Evolutionary conservation across 345 rosid species (phyloP), one percentile per base, ranked within the genome.

Genomic region (Moringa oleifera): DNA sequence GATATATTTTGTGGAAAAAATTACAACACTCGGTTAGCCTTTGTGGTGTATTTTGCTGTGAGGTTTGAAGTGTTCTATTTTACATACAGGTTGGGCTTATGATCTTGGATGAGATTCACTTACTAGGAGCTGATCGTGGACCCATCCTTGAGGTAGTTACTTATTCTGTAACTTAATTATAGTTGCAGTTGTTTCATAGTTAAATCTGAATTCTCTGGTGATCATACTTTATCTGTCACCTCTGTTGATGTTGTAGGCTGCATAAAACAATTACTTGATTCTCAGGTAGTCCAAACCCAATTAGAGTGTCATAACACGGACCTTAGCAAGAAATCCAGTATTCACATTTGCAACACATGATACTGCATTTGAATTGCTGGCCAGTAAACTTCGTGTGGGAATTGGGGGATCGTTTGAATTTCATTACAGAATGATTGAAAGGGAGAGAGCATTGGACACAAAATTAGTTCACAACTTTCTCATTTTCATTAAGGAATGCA

Each of bases 71-170:
- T 68, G 5, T 57, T 56, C 56, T 55, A 53, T 64, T 68, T 73
- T 57, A 68, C 73, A 54, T 58, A 66, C 71, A 93, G 98, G 97
- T 93, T 59, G 98, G 98, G 53, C 94, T 93, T 61, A 77, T 90
- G 81, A 82, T 93, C 67, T 85, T 93, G 83, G 98, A 93, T 75
- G 98, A 93, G 94, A 88, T 93, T 80, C 98, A 93, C 84, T 81
- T 93, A 62, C 81, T 93, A 20, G 98, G 98, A 68, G 97, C 96
- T 61, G 98, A 93, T 72, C 88, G 98, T 72, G 98, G 98, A 59
- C 98, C 98, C 68, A 90, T 93, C 57, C 96, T 93, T 73, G 98
- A 93, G 98, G 98, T 93, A 79, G 58, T 63, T 77, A 46, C 66
- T 53, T 72, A 37, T n/a, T 36, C 52, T 16, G 21, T 45, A 25